Conservation (phyloP, 2,329 filamentous ascomycete genomes). For the Proliferodiscus dingleyae region DNA sequence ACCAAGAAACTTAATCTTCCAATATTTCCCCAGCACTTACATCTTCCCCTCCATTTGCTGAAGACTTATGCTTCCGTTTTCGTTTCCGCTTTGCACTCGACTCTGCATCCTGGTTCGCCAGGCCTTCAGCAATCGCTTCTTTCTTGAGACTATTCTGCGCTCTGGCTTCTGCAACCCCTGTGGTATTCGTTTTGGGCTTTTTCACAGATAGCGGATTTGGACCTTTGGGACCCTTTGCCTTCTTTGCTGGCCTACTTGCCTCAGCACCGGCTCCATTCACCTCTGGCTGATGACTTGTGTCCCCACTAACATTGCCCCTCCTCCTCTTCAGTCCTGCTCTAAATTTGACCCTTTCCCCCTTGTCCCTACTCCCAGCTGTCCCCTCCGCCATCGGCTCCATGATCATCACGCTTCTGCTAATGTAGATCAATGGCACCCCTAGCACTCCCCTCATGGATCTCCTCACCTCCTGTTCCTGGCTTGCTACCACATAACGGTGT, state of each 20-base stretch:
- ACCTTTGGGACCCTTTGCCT: slow-evolving; percentile 56
- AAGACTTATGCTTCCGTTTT: slow-evolving; percentile 34
- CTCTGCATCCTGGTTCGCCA: slow-evolving; percentile 16
- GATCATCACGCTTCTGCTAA: slow-evolving; percentile 73
- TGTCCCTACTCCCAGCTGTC: slow-evolving; percentile 57
- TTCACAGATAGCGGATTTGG: slow-evolving; percentile 69
- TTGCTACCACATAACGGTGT: slow-evolving; percentile 73
- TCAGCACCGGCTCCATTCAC: slow-evolving; percentile 17
- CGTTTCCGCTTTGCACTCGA: slow-evolving; percentile 33
- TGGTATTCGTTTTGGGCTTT: slow-evolving; percentile 58
- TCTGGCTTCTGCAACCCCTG: slow-evolving; percentile 15
- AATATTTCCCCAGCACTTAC: slow-evolving; percentile 11
- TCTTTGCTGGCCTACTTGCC: slow-evolving; percentile 41
- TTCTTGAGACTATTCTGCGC: slow-evolving; percentile 21
- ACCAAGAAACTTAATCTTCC: slow-evolving; percentile 13
- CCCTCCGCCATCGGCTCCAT: slow-evolving; percentile 70
- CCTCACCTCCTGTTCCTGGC: slow-evolving; percentile 62
- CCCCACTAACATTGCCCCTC: slow-evolving; percentile 32
- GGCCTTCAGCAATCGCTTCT: slow-evolving; percentile 25
- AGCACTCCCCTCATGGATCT: slow-evolving; percentile 59
- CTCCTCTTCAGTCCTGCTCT: slow-evolving; percentile 59
- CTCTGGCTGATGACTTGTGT: slow-evolving; percentile 29
- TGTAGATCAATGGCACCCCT: slow-evolving; percentile 73
- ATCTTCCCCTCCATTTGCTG: slow-evolving; percentile 12
- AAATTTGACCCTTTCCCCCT: slow-evolving; percentile 71